These are phyloP conservation scores for Chrysanthemum seticuspe DNA, from an alignment of 129 eudicot genomes.

Conservation along the genomic window DNA sequence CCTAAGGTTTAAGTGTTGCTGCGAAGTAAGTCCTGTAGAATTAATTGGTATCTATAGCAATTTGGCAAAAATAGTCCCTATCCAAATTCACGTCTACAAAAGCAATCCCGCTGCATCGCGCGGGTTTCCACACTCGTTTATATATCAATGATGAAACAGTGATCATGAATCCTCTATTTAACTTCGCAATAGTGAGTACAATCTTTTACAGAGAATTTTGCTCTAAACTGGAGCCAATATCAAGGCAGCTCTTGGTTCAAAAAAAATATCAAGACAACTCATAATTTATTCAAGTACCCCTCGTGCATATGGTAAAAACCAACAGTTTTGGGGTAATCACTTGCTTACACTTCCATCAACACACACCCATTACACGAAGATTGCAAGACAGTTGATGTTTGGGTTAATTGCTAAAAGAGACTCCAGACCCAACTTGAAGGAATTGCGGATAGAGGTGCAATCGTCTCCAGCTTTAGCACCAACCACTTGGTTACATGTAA, in stretches of 20 bases:
- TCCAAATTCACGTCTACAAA: too few species aligned
- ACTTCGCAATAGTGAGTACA: neutral
- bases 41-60: too few species aligned
- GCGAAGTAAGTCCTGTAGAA: too few species aligned
- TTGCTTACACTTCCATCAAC: conserved; percentile 22
- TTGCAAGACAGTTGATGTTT: conserved; percentile 22
- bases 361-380: conserved; percentile 35
- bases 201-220: neutral
- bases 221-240: neutral
- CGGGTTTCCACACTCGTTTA: too few species aligned
- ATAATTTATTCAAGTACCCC: neutral
- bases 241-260: neutral
- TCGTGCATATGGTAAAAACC: neutral
- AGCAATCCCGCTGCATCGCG: too few species aligned
- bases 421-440: conserved; percentile 12
- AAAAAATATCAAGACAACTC: neutral
- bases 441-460: conserved; percentile 27
- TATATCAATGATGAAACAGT: neutral
- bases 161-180: neutral
- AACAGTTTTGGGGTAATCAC: neutral
- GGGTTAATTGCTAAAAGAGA: conserved; percentile 34
- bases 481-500: conserved; percentile 21
- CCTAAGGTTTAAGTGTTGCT: too few species aligned
- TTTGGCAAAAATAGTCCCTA: too few species aligned
- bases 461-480: conserved; percentile 24